These are phyloP conservation scores for Polychytrium aggregatum DNA, from an alignment of 192 early-diverging fungal genomes.

Conservation along the genomic window DNA sequence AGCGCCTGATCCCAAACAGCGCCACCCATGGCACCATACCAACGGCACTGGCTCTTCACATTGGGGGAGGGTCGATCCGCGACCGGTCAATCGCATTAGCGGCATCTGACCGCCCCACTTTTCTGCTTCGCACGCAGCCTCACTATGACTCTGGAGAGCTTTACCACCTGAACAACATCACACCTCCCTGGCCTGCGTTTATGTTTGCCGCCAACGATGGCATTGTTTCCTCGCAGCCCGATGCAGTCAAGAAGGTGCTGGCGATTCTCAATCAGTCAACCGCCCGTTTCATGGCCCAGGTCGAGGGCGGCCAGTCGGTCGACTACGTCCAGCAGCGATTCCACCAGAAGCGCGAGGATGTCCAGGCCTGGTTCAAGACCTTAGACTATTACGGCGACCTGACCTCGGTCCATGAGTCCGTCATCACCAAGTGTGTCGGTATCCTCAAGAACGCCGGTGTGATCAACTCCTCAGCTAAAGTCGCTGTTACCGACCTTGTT, in stretches of 20 bases:
- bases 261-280: constrained; percentile 30
- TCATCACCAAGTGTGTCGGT: constrained; percentile 33
- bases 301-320: constrained; percentile 28
- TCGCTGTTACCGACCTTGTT: no score
- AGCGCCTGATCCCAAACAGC: no score
- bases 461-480: no score
- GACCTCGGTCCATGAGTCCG: constrained; percentile 21
- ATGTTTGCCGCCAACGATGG: constrained; percentile 56
- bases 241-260: constrained; percentile 15
- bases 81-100: background rate
- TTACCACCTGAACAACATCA: constrained; percentile 59
- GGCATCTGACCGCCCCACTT: background rate
- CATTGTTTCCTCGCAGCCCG: constrained; percentile 13
- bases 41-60: no score
- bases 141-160: constrained; percentile 62
- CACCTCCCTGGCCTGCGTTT: constrained; percentile 87
- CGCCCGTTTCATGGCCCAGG: constrained; percentile 26
- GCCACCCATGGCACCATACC: no score
- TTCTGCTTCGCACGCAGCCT: no score
- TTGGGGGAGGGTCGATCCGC: no score
- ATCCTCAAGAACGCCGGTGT: constrained; percentile 45
- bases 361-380: constrained; percentile 52
- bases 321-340: constrained; percentile 36
- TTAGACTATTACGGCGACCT: constrained; percentile 41
- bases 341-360: constrained; percentile 42